phyloP scores from a whole-genome alignment of 23 red algal genomes.

The Gracilaria gracilis region DNA sequence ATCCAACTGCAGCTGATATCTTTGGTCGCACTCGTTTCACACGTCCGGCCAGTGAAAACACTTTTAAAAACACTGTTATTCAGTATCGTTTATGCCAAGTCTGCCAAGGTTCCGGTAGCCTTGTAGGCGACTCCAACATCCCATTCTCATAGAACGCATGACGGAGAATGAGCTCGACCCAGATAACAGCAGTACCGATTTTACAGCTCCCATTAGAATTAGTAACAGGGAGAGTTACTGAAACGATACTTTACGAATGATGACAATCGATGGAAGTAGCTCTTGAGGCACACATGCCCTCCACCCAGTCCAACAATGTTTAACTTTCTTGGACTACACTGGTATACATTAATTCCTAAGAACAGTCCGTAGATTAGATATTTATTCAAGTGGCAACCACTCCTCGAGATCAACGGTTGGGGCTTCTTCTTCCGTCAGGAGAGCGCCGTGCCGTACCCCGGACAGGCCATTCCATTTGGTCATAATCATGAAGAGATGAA shows the following conservation, averaged over 20 bases:
- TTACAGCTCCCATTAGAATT: neutral
- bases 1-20: constrained; percentile 26
- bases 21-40: constrained; percentile 29
- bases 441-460: constrained; percentile 37
- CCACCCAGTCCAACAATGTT: no score
- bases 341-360: no score
- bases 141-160: no score
- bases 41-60: neutral
- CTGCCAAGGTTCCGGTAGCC: no score
- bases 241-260: constrained; percentile 5
- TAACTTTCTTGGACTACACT: no score
- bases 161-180: no score
- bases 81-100: neutral
- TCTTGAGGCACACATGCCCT: no score
- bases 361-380: neutral
- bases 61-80: constrained; percentile 21
- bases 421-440: constrained; percentile 32
- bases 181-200: no score
- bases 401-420: neutral
- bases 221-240: constrained; percentile 5
- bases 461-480: constrained; percentile 8
- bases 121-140: no score
- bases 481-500: neutral
- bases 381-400: constrained; percentile 48
- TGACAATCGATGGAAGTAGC: constrained; percentile 11